phyloP scores from a whole-genome alignment of 345 rosid genomes.

The Melaleuca quinquenervia region DNA sequence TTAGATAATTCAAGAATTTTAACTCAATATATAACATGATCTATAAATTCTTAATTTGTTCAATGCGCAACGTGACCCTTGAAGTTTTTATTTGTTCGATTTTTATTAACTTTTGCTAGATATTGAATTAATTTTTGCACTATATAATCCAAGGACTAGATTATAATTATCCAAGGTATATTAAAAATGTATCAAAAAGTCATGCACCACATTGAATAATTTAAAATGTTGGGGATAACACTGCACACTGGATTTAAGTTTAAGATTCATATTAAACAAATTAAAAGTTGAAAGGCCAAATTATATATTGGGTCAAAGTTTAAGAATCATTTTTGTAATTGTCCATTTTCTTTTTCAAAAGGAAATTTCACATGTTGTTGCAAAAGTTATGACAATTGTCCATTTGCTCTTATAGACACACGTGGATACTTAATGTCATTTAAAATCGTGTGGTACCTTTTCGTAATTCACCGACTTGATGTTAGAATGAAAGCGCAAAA shows the following conservation, averaged over 20 bases:
- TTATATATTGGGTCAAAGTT: not conserved
- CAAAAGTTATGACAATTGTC: too few relatives aligned
- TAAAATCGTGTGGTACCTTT: not conserved
- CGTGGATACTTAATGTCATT: not conserved
- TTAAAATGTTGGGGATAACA: not conserved
- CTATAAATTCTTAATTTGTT: too few relatives aligned
- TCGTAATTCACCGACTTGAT: not conserved
- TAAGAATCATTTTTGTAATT: accelerated
- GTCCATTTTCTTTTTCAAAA: not conserved
- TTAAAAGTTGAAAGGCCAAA: too few relatives aligned
- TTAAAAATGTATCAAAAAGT: not conserved
- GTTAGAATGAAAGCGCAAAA: not conserved
- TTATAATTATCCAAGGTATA: too few relatives aligned
- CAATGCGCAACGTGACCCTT: too few relatives aligned
- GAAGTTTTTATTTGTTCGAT: not conserved
- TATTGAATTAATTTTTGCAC: too few relatives aligned
- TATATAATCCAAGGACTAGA: not conserved
- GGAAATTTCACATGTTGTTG: not conserved
- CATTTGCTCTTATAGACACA: too few relatives aligned
- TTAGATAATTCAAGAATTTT: too few relatives aligned
- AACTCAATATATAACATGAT: too few relatives aligned
- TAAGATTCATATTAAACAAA: not conserved
- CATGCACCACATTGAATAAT: not conserved
- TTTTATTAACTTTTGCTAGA: accelerated
- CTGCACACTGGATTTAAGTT: not conserved